A percentile compares a stretch with the other conserved stretches of the same genome.
These are phyloP conservation scores for Neurospora sublineolata DNA, from an alignment of 495 filamentous ascomycete genomes.

Conservation along the genomic window DNA sequence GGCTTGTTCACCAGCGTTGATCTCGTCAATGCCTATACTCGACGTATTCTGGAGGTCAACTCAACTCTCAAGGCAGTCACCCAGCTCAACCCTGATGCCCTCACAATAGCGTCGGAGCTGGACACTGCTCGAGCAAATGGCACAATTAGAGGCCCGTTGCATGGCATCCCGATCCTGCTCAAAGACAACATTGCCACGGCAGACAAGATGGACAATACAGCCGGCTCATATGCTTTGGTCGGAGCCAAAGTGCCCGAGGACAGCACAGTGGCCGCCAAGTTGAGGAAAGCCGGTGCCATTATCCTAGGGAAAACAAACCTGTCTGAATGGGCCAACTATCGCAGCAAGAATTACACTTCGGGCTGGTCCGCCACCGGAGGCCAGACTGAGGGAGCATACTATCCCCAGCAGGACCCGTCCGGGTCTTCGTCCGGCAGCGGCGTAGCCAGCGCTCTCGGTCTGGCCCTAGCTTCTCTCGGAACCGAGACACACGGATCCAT, in stretches of 20 bases:
- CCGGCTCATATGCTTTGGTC: constrained; percentile 47
- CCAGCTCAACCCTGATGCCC: constrained; percentile 37
- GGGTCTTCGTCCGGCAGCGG: constrained; percentile 20
- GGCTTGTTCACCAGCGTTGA: constrained; percentile 50
- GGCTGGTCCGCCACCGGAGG: constrained; percentile 37
- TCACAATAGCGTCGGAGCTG: constrained; percentile 22
- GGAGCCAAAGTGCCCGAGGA: constrained; percentile 37
- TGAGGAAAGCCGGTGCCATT: constrained; percentile 38
- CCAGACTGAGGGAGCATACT: constrained; percentile 33
- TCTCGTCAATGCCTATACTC: constrained; percentile 39
- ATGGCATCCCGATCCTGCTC: constrained; percentile 58
- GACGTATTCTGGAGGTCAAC: constrained; percentile 33
- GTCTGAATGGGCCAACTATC: constrained; percentile 32
- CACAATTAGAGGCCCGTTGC: constrained; percentile 34
- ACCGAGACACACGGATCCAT: constrained; percentile 31
- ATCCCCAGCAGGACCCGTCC: constrained; percentile 23
- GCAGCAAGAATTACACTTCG: constrained; percentile 25
- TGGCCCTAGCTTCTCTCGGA: constrained; percentile 23
- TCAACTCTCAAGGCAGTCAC: constrained; percentile 26
- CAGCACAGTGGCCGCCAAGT: constrained; percentile 32
- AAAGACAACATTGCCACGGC: constrained; percentile 63
- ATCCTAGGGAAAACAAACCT: constrained; percentile 39
- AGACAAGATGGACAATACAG: constrained; percentile 51
- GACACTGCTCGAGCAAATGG: constrained; percentile 19
- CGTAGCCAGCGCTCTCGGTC: constrained; percentile 22